Conservation (phyloP, 208 protist species). For the Trichomonas vaginalis region DNA sequence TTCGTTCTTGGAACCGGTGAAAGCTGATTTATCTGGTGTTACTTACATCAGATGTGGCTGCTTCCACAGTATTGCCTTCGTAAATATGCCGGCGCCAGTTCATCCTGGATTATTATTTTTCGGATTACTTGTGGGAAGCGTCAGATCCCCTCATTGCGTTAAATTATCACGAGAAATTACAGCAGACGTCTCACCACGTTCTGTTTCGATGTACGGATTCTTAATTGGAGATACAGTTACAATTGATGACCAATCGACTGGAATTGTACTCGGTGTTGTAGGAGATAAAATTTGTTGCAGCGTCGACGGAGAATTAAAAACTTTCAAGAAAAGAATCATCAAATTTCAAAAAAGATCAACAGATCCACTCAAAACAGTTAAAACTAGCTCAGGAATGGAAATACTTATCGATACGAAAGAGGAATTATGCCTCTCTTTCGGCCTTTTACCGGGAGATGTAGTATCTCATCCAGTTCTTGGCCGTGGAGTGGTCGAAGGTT, state of each 20-base stretch:
- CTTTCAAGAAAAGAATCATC: neutral
- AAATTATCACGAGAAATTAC: neutral
- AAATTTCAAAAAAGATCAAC: neutral
- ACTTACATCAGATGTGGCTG: neutral
- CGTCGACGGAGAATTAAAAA: neutral
- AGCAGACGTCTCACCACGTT: neutral
- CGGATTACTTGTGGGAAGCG: neutral
- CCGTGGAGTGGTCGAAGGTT: neutral
- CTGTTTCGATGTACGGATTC: neutral
- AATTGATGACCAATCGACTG: neutral
- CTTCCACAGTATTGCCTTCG: neutral
- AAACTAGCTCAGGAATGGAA: neutral
- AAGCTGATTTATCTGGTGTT: neutral
- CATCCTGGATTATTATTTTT: slow-evolving; percentile 3
- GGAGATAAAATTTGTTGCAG: neutral
- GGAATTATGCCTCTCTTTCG: neutral
- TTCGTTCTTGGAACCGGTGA: neutral
- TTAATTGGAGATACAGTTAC: neutral
- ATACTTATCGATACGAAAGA: neutral
- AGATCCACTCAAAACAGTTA: neutral
- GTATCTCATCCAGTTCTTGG: neutral
- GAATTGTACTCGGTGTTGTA: neutral
- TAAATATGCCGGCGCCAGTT: neutral
- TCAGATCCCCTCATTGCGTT: neutral
- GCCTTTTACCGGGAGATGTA: neutral